Base-by-base conservation (phyloP, 805 yeast genomes). In the Spencermartinsiella europaea region DNA sequence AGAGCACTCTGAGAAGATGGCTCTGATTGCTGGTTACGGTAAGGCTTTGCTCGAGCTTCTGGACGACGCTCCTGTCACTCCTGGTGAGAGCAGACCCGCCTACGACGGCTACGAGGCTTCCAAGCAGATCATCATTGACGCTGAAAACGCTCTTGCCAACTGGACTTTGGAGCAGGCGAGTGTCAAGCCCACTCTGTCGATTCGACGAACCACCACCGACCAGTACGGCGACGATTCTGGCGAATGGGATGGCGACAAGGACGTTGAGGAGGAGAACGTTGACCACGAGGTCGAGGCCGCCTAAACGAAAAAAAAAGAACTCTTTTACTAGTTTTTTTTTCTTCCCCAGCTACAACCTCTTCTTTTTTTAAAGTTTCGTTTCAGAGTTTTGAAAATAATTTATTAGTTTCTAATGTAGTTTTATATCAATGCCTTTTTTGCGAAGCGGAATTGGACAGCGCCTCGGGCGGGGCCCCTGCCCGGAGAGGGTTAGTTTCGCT, bases 61-160 rank as follows among this genome's bases (percentile, higher is more conserved):
- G 67, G 98, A 91, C 68, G 98, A 91, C 71, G 73, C 93, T 56
- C 95, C 98, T 54, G 96, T 93, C 56, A 91, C 97, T 58, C 99
- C 99, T 54, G 99, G 99, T 76, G 98, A 91, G 77, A 83, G 96
- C 56, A 88, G 98, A 77, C 91, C 96, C 42, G 91, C 96, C 51
- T 91, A 93, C 72, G 98, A 93, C 65, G 98, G 98, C 58, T 91
- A 89, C 70, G 97, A 91, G 69, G 96, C 96, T 50, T 85, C 96
- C 53, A 90, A 89, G 77, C 98, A 93, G 77, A 88, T 93, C 73
- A 89, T 93, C 64, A 85, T 89, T 67, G 98, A 91, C 69, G 93
- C 95, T 58, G 99, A 91, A 76, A 83, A 82, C 59, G 95, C 97
- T 53, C 79, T 91, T 63, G 95, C 95, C 53, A 79, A 88, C 52